Base-by-base conservation (phyloP, 257 asterid species). In the Mitragyna speciosa region DNA sequence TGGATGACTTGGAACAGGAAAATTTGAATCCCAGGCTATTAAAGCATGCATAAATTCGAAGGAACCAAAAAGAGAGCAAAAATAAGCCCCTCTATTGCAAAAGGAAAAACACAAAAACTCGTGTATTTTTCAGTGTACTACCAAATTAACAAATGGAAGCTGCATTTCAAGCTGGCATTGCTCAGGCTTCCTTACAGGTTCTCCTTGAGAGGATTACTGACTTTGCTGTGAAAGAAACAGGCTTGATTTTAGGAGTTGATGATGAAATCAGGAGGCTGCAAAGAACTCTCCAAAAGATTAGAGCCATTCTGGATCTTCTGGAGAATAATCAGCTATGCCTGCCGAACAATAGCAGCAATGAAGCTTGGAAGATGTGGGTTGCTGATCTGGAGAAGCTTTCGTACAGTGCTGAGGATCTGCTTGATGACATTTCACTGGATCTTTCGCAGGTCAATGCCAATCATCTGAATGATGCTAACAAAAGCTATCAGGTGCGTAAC, bases 341-440 rank as follows among this genome's bases (percentile, higher is more conserved):
- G 69, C 78, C 82, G 67, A 65, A 72, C 65, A 76, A 67, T 41
- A 36, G 36, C 59, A 81, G 80, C 81, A 76, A 64, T 9, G 76
- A 83, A 22, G 87, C 91, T 8, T 88, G 85, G 86, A 80, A 77
- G 45, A 2, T 77, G 78, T 88, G 87, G 87, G 61, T 83, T 14
- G 64, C 81, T 26, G 87, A 86, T 48, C 78, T 84, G 41, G 82
- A 79, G 31, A 74, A 61, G 5, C 80, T 82, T 61, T 70, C 71
- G 0, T 82, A 72, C 22, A 80, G 83, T 31, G 87, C 86, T 14
- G 89, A 88, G 45, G 84, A 85, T 56, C 31, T 85, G 39, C 81
- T 86, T 19, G 88, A 86, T 17, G 81, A 52, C 1, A 79, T 88
- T 71, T 67, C 75, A 1, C 73, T 86, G 7, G 84, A 80, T 49